These are phyloP conservation scores for Fusarium napiforme DNA, from an alignment of 2,329 filamentous ascomycete species.

Conservation along the genomic window DNA sequence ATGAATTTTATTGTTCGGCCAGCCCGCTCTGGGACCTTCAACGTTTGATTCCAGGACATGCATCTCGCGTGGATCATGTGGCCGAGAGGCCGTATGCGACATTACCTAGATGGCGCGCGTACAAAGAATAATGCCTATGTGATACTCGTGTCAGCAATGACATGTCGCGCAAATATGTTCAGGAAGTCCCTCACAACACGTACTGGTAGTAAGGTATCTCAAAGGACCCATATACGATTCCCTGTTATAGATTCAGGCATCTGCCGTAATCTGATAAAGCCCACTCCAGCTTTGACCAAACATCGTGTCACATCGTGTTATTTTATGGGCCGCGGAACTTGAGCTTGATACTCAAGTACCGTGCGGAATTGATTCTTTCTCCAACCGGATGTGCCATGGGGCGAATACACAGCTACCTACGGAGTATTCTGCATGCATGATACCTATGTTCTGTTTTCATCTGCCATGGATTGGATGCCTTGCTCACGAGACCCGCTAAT, in stretches of 20 bases:
- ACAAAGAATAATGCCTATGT: background rate
- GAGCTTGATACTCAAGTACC: background rate
- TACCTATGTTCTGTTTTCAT: background rate
- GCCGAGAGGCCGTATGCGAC: background rate
- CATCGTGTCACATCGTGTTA: slow-evolving; percentile 17
- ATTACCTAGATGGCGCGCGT: background rate
- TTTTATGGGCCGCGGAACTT: slow-evolving; percentile 4
- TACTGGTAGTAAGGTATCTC: background rate
- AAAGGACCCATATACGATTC: slow-evolving; percentile 14
- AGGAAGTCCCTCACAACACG: slow-evolving; percentile 7
- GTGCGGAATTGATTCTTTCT: background rate
- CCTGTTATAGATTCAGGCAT: slow-evolving; percentile 26
- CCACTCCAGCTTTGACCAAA: slow-evolving; percentile 14
- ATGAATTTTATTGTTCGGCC: slow-evolving; percentile 2
- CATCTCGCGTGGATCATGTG: slow-evolving; percentile 8
- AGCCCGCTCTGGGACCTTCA: background rate
- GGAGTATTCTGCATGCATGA: background rate
- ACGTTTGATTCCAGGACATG: slow-evolving; percentile 18
- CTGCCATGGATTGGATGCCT: background rate
- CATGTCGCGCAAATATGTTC: background rate
- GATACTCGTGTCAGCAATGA: background rate
- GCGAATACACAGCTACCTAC: background rate
- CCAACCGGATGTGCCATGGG: background rate
- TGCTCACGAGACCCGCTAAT: background rate
- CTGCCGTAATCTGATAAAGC: slow-evolving; percentile 11